These are phyloP conservation scores for Botrytis galanthina DNA, from an alignment of 2,329 filamentous ascomycete genomes.

Conservation along the genomic window DNA sequence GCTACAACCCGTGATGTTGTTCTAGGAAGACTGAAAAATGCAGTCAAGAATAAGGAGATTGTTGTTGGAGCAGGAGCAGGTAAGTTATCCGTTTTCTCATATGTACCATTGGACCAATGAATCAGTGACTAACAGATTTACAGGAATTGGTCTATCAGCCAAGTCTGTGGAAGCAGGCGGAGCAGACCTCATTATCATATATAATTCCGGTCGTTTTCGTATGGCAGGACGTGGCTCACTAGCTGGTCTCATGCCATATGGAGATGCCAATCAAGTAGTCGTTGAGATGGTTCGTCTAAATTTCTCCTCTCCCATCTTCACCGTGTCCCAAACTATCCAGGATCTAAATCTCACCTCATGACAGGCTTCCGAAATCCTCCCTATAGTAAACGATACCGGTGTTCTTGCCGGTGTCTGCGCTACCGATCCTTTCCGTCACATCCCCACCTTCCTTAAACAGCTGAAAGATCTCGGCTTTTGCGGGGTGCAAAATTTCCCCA, in stretches of 20 bases:
- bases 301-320: no score
- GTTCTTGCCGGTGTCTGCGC: conserved; percentile 70
- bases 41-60: conserved; percentile 53
- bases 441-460: conserved; percentile 57
- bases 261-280: conserved; percentile 68
- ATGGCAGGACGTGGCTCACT: conserved; percentile 71
- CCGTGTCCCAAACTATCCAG: no score
- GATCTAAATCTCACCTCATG: not conserved
- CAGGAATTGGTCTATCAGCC: conserved; percentile 66
- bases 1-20: conserved; percentile 56
- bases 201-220: conserved; percentile 69
- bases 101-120: not conserved
- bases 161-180: conserved; percentile 69
- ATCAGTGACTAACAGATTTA: not conserved
- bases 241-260: conserved; percentile 69
- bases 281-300: conserved; percentile 54
- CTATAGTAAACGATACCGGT: conserved; percentile 60
- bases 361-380: conserved; percentile 60
- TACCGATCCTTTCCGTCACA: conserved; percentile 66
- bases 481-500: conserved; percentile 72
- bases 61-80: conserved; percentile 68
- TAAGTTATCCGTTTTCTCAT: conserved; percentile 21
- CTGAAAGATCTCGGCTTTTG: conserved; percentile 62
- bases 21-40: conserved; percentile 51
- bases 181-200: conserved; percentile 68